phyloP scores from a whole-genome alignment of 257 asterid species.

The Avicennia marina region DNA sequence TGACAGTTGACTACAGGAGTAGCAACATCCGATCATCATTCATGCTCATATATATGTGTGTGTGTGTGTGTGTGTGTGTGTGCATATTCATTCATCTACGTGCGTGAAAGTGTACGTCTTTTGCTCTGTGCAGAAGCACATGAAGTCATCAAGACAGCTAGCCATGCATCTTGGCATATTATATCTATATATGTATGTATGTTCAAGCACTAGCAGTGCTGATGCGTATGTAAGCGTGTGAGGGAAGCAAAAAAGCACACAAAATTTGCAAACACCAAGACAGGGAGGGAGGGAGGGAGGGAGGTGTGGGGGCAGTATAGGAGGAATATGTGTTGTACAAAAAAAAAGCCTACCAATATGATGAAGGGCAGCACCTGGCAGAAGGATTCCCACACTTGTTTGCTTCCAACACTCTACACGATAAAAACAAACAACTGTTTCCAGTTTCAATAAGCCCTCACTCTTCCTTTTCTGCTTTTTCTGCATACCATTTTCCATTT shows the following conservation, averaged over 20 bases:
- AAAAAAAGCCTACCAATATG: neutral
- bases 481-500: slow-evolving; percentile 41
- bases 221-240: too few species aligned
- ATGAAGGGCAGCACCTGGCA: slow-evolving; percentile 55
- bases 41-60: too few species aligned
- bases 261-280: too few species aligned
- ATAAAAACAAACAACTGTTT: slow-evolving; percentile 30
- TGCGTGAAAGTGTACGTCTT: slow-evolving; percentile 21
- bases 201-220: too few species aligned
- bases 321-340: too few species aligned
- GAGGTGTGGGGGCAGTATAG: neutral
- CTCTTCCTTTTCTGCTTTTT: slow-evolving; percentile 22
- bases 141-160: neutral
- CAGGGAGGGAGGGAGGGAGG: neutral
- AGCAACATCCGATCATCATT: slow-evolving; percentile 12
- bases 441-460: slow-evolving; percentile 19
- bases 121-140: slow-evolving; percentile 11
- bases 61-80: too few species aligned
- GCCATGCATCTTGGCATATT: too few species aligned
- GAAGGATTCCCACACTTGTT: slow-evolving; percentile 61
- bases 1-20: slow-evolving; percentile 15
- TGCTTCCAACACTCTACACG: slow-evolving; percentile 69
- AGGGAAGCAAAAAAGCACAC: too few species aligned
- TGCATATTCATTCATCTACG: slow-evolving; percentile 18
- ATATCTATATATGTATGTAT: too few species aligned